Percentiles rank a stretch among this genome's conserved stretches.
phyloP scores from a whole-genome alignment of 305 asterid genomes.

The Fraxinus paxiana region DNA sequence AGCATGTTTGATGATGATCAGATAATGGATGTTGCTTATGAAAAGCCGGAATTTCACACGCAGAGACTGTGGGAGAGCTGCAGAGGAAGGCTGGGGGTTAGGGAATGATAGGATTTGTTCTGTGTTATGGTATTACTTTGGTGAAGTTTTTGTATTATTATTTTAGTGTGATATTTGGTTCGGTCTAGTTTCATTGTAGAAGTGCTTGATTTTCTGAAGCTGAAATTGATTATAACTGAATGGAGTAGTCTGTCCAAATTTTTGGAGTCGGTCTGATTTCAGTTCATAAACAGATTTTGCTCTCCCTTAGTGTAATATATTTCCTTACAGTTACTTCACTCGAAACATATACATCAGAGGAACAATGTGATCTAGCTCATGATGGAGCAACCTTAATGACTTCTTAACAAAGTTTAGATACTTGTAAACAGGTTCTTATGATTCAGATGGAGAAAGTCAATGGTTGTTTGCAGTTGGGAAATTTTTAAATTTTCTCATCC shows the following conservation, averaged over 20 bases:
- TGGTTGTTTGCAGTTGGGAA: background rate
- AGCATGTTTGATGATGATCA: background rate
- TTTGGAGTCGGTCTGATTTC: background rate
- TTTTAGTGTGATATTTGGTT: background rate
- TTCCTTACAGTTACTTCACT: background rate
- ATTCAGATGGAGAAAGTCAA: background rate
- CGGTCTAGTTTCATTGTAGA: background rate
- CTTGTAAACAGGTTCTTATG: background rate
- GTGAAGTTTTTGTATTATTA: background rate
- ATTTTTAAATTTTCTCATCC: background rate
- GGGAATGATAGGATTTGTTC: background rate
- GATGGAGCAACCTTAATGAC: constrained; percentile 15
- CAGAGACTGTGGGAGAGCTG: background rate
- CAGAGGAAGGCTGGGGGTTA: background rate
- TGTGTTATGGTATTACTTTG: background rate
- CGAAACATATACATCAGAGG: background rate
- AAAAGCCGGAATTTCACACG: background rate
- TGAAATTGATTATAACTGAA: background rate
- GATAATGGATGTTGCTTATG: background rate
- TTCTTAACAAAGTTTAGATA: background rate
- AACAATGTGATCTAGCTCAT: constrained; percentile 4
- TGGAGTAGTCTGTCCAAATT: background rate
- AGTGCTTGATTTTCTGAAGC: background rate
- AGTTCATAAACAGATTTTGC: background rate
- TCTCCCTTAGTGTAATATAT: background rate